Percentiles rank a stretch among this genome's conserved stretches.
phyloP scores from a whole-genome alignment of 164 flowering plant species.

The Piper betle region DNA sequence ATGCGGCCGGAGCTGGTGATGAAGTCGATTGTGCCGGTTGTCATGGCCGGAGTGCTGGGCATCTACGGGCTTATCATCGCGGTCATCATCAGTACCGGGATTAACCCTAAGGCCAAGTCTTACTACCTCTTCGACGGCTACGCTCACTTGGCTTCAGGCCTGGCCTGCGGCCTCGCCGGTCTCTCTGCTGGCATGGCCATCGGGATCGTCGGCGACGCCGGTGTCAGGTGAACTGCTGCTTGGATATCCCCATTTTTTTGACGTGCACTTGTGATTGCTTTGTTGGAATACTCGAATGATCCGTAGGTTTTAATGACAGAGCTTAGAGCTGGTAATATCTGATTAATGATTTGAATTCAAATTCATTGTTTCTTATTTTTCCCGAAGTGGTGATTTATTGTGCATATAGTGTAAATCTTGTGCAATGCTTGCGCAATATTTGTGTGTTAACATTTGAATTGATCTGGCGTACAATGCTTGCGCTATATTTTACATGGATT shows the following conservation, averaged over 20 bases:
- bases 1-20: conserved; percentile 58
- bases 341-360: not conserved
- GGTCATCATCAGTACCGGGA: conserved; percentile 81
- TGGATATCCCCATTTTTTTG: conserved; percentile 71
- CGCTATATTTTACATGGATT: too few relatives aligned
- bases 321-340: conserved; percentile 58
- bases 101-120: conserved; percentile 31
- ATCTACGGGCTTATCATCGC: conserved; percentile 18
- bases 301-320: conserved; percentile 81
- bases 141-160: too few relatives aligned
- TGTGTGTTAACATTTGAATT: too few relatives aligned
- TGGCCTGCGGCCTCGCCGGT: too few relatives aligned
- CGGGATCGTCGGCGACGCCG: too few relatives aligned
- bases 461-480: too few relatives aligned
- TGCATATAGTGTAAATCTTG: too few relatives aligned
- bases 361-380: not conserved
- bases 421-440: too few relatives aligned
- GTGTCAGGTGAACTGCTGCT: conserved; percentile 69
- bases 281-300: conserved; percentile 80
- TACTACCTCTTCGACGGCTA: too few relatives aligned
- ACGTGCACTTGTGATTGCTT: conserved; percentile 81
- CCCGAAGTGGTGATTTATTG: too few relatives aligned
- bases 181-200: too few relatives aligned
- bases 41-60: conserved; percentile 90
- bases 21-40: conserved; percentile 52